Conservation (phyloP, 1,139 yeast genomes). For the Suhomyces bokatorum region DNA sequence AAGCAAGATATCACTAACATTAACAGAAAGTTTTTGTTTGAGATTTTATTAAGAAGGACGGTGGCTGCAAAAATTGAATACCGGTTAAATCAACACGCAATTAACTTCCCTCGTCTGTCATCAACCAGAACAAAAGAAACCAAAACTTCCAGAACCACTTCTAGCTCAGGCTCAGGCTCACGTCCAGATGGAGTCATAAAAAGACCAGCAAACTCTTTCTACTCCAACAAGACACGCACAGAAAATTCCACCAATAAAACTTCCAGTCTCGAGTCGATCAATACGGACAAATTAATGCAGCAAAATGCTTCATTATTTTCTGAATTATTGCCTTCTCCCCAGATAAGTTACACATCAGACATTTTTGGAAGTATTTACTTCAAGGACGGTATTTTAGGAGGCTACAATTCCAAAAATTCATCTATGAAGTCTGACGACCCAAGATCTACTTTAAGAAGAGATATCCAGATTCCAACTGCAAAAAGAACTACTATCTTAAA, state of each 20-base stretch:
- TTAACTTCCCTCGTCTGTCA: constrained; percentile 7
- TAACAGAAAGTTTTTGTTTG: constrained; percentile 37
- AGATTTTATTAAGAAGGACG: constrained; percentile 41
- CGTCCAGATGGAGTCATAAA: background rate
- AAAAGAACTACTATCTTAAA: background rate
- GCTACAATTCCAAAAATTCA: constrained; percentile 1
- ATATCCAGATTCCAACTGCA: background rate
- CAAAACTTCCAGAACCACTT: constrained; percentile 5
- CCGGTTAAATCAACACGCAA: constrained; percentile 27
- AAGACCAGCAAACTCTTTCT: background rate
- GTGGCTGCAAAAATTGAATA: constrained; percentile 46
- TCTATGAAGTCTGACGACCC: background rate
- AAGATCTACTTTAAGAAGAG: background rate
- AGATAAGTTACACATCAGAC: constrained; percentile 37
- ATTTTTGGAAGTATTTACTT: constrained; percentile 26
- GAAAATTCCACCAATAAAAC: constrained; percentile 1
- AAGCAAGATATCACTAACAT: constrained; percentile 30
- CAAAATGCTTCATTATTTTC: constrained; percentile 36
- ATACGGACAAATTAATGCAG: constrained; percentile 35
- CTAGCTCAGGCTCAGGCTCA: constrained; percentile 2
- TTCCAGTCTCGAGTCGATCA: constrained; percentile 26
- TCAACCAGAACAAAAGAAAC: constrained; percentile 13
- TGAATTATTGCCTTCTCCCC: constrained; percentile 42
- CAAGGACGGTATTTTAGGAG: constrained; percentile 1
- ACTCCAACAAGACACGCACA: background rate